Conservation (phyloP, 129 eudicot genomes). For the Pseudognaphalium luteoalbum region DNA sequence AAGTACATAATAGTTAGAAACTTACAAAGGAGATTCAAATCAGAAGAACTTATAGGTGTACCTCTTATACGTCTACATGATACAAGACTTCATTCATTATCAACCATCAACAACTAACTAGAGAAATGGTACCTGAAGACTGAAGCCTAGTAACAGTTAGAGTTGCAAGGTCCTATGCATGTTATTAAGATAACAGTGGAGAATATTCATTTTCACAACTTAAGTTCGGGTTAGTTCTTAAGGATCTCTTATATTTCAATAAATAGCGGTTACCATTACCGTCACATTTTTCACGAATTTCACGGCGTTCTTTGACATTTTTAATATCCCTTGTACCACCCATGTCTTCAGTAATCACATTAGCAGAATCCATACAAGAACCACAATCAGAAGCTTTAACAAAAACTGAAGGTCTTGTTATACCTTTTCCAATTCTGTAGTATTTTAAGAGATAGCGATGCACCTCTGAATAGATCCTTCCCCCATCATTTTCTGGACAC, state of each 20-base stretch:
- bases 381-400: constrained; percentile 28
- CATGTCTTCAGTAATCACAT: constrained; percentile 21
- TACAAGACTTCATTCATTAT: constrained; percentile 8
- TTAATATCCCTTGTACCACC: constrained; percentile 12
- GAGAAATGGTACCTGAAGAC: constrained; percentile 38
- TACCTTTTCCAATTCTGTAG: constrained; percentile 39
- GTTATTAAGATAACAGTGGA: constrained; percentile 24
- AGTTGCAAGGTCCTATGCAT: constrained; percentile 27
- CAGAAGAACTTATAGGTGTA: constrained; percentile 11
- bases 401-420: constrained; percentile 24
- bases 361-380: constrained; percentile 25
- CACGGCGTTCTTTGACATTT: constrained; percentile 20
- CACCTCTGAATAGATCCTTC: constrained; percentile 11
- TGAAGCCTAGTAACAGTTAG: constrained; percentile 31
- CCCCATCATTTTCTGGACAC: constrained; percentile 31
- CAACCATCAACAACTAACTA: constrained; percentile 27
- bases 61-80: constrained; percentile 4
- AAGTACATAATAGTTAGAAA: constrained; percentile 18
- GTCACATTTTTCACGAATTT: constrained; percentile 24
- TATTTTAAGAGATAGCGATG: constrained; percentile 50
- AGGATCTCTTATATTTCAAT: constrained; percentile 46
- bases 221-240: constrained; percentile 25
- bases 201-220: constrained; percentile 33
- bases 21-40: constrained; percentile 10
- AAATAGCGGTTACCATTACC: constrained; percentile 31